Evolutionary conservation across 768 basidiomycete species (phyloP).

Genomic region (Phanerochaete carnosa): DNA sequence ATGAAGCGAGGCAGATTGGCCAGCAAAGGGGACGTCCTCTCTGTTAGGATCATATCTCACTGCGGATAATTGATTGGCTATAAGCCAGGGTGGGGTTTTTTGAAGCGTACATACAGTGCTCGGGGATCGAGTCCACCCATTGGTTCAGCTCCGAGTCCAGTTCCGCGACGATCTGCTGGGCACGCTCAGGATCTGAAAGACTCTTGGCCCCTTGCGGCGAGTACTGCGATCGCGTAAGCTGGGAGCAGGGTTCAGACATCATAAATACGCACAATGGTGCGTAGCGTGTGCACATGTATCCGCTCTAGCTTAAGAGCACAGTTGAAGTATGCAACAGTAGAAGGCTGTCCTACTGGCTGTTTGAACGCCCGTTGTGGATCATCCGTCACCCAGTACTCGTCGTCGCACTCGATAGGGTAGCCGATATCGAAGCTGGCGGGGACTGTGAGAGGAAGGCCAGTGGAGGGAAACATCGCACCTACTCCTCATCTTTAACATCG

Average conservation of each 20-base stretch:
- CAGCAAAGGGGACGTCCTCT: conserved; percentile 35
- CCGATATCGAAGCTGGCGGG: conserved; percentile 55
- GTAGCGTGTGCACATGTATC: conserved; percentile 57
- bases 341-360: conserved; percentile 62
- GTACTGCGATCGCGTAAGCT: conserved; percentile 41
- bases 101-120: conserved; percentile 46
- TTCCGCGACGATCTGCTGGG: conserved; percentile 54
- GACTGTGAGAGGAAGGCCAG: neutral
- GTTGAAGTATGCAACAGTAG: conserved; percentile 49
- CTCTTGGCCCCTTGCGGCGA: conserved; percentile 60
- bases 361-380: conserved; percentile 49
- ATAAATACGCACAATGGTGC: conserved; percentile 50
- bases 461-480: conserved; percentile 29
- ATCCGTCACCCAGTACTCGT: conserved; percentile 60
- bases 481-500: conserved; percentile 72
- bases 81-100: neutral
- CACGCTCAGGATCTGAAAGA: conserved; percentile 45
- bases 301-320: conserved; percentile 54
- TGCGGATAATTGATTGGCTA: conserved; percentile 7
- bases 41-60: conserved; percentile 39
- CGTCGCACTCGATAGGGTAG: conserved; percentile 62
- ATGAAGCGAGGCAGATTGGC: conserved; percentile 54
- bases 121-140: conserved; percentile 64
- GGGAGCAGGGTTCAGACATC: neutral
- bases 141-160: conserved; percentile 61